Base-by-base conservation (phyloP, 2,329 filamentous ascomycete species). In the Biscogniauxia sp. region DNA sequence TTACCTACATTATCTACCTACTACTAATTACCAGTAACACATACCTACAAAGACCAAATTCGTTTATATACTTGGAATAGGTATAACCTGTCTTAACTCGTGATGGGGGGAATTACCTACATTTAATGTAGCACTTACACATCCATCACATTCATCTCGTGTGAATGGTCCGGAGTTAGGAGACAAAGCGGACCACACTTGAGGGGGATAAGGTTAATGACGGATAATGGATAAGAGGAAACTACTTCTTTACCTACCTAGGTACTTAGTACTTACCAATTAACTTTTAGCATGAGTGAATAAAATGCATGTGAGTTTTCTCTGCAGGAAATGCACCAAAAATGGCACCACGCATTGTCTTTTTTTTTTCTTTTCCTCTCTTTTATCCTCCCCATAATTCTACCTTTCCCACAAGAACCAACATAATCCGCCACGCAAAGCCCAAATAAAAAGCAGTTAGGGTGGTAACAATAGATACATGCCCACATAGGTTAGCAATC, bases 81-180 rank as follows among this genome's bases (percentile, higher is more conserved):
- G 23, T 32, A 7, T 32, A 7, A 32, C 28, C 9, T 45, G 17
- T n/a, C 28, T 32, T 32, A 7, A 45, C 37, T n/a, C 15, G 37
- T 54, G 52, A 55, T 56, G 52, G 26, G 59, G 50, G 51, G 23
- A 20, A 58, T 54, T 20, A 55, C 51, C 20, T 25, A 26, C 23
- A 45, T 45, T 32, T 57, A 45, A 51, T 49, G 58, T 51, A 32
- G 53, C 20, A 55, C 51, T 17, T 25, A 26, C 23, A 45, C 17
- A 50, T 51, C 37, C 23, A 11, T 8, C 49, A 37, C 15, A 23
- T 19, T 17, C 23, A 51, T 26, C 23, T 19, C 49, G 51, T 25
- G 28, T 20, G 19, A 32, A 25, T 50, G 20, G n/a, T 51, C 64
- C 62, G 64, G 64, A 64, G 37, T 66, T 64, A 66, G 60, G 64